These are phyloP conservation scores for Cymodocea nodosa DNA, from an alignment of 116 monocot species.

Conservation along the genomic window DNA sequence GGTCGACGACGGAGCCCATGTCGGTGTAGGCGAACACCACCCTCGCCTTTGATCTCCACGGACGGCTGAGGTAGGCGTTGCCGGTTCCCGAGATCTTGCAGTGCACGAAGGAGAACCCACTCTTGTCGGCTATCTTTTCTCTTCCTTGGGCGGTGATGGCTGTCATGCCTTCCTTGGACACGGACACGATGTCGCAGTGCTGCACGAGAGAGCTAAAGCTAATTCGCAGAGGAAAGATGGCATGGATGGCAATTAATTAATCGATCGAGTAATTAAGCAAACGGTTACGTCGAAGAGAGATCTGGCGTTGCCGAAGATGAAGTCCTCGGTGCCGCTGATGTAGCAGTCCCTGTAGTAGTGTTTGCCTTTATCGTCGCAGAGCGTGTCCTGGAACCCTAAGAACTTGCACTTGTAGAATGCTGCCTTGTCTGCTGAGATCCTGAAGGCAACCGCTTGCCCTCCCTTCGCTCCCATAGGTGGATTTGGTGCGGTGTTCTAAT, in stretches of 20 bases:
- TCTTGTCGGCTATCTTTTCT: not conserved
- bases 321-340: constrained; percentile 45
- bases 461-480: constrained; percentile 23
- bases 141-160: constrained; percentile 31
- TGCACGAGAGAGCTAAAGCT: not conserved
- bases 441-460: constrained; percentile 42
- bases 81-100: constrained; percentile 21
- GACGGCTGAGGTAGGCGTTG: constrained; percentile 18
- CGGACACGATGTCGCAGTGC: constrained; percentile 24
- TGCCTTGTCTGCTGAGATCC: constrained; percentile 49
- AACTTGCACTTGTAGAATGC: constrained; percentile 49
- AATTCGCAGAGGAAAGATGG: no score
- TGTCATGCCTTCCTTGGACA: constrained; percentile 12
- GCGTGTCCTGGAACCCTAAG: constrained; percentile 47
- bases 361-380: constrained; percentile 40
- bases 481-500: constrained; percentile 37
- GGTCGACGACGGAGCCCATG: constrained; percentile 20
- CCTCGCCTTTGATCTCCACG: constrained; percentile 18
- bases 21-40: constrained; percentile 27
- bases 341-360: constrained; percentile 41
- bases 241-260: no score
- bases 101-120: constrained; percentile 33
- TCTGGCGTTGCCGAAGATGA: constrained; percentile 52
- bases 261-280: not conserved
- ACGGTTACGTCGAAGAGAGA: constrained; percentile 32